Conservation (phyloP, 2,329 filamentous ascomycete species). For the Hymenoscyphus albidus region DNA sequence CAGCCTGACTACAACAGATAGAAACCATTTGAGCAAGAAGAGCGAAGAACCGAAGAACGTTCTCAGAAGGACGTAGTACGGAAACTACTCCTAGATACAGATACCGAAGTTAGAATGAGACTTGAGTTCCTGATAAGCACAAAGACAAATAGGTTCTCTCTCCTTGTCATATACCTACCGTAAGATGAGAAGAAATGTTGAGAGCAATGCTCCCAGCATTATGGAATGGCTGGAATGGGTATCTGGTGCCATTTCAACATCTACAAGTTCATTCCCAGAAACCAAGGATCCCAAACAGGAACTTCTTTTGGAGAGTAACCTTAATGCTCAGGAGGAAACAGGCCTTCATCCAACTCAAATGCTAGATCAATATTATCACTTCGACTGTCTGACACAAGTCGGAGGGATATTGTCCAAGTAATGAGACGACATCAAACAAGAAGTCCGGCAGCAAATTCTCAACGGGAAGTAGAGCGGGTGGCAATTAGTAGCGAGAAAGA, state of each 20-base stretch:
- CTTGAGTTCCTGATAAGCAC: neutral
- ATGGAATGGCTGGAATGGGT: neutral
- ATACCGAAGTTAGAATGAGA: neutral
- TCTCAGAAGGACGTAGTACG: neutral
- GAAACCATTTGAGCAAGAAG: neutral
- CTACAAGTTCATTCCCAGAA: neutral
- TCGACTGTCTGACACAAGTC: neutral
- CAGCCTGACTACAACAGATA: neutral
- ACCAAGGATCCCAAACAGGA: neutral
- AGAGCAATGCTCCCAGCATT: neutral
- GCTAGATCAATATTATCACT: conserved; percentile 5
- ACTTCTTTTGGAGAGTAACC: neutral
- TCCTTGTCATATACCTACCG: neutral
- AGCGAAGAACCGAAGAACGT: neutral
- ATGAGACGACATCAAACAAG: neutral
- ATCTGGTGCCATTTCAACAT: neutral
- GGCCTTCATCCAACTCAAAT: neutral
- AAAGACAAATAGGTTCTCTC: neutral
- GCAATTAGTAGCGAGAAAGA: neutral
- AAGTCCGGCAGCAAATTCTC: neutral
- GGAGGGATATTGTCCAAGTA: neutral
- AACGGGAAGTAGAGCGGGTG: neutral
- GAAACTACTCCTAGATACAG: neutral
- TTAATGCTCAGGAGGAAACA: neutral
- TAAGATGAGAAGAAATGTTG: neutral